Conservation (phyloP, 192 early-diverging fungal species). For the Jimgerdemannia flammicorona region DNA sequence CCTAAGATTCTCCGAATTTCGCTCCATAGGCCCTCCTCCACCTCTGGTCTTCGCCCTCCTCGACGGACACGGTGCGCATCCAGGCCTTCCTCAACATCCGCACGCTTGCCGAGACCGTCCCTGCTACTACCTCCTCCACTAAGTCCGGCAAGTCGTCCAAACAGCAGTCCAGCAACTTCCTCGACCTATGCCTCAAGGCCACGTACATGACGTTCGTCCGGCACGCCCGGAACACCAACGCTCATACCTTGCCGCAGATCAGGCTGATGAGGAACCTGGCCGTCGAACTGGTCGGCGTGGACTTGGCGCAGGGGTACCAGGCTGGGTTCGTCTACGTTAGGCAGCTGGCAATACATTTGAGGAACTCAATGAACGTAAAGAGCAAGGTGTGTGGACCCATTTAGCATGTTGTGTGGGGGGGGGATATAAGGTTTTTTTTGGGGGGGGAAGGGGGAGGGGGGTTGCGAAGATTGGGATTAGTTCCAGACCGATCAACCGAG, state of each 20-base stretch:
- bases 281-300: slow-evolving; percentile 81
- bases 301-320: slow-evolving; percentile 83
- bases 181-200: slow-evolving; percentile 74
- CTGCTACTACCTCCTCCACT: slow-evolving; percentile 4
- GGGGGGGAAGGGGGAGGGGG: slow-evolving; percentile 41
- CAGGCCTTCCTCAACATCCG: slow-evolving; percentile 83
- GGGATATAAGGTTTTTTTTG: too few species aligned
- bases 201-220: slow-evolving; percentile 81
- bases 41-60: slow-evolving; percentile 47
- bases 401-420: too few species aligned
- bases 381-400: too few species aligned
- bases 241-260: slow-evolving; percentile 78
- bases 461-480: slow-evolving; percentile 17
- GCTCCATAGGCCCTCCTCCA: slow-evolving; percentile 38
- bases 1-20: too few species aligned
- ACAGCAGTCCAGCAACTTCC: too few species aligned
- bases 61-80: slow-evolving; percentile 71
- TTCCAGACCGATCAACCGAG: slow-evolving; percentile 65
- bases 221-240: slow-evolving; percentile 69
- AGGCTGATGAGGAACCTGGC: slow-evolving; percentile 92
- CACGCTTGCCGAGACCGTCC: slow-evolving; percentile 52
- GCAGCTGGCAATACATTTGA: slow-evolving; percentile 89
- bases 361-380: slow-evolving; percentile 80
- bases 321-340: slow-evolving; percentile 91
- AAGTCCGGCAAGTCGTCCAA: slow-evolving; percentile 35